Conservation (phyloP, 306 rosid genomes). For the Mimosa pudica region DNA sequence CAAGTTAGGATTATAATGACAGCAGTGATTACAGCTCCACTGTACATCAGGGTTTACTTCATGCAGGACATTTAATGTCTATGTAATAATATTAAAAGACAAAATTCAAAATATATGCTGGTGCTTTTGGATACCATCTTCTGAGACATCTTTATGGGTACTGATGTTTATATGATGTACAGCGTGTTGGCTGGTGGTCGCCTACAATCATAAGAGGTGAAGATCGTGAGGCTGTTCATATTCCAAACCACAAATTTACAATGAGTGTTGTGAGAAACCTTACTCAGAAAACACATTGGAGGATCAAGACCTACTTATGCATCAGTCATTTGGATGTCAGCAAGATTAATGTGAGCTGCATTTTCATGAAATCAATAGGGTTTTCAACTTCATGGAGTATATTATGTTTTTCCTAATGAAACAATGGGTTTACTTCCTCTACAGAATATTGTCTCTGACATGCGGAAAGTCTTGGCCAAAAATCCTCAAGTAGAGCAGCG, state of each 20-base stretch:
- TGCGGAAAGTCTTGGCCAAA: conserved; percentile 95
- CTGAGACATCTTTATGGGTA: not conserved
- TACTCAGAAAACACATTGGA: conserved; percentile 95
- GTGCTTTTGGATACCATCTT: conserved; percentile 6
- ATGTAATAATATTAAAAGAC: not conserved
- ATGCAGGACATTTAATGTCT: not conserved
- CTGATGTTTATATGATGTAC: not conserved
- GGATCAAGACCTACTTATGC: conserved; percentile 91
- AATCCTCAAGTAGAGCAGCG: conserved; percentile 96
- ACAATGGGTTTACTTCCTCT: conserved; percentile 36
- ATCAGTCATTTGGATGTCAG: conserved; percentile 90
- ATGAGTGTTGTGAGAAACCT: conserved; percentile 89
- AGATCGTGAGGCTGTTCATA: conserved; percentile 97
- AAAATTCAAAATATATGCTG: not conserved
- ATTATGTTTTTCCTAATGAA: conserved; percentile 15
- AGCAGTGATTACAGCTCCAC: not conserved
- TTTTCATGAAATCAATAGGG: not conserved
- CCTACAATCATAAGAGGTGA: conserved; percentile 74
- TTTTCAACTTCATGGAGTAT: conserved; percentile 27
- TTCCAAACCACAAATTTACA: conserved; percentile 96
- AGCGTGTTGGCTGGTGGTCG: conserved; percentile 17
- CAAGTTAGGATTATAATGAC: not conserved
- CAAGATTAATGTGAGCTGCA: conserved; percentile 76
- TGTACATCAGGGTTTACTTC: not conserved
- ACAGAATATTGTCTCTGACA: conserved; percentile 94